Conservation (phyloP, 2,329 filamentous ascomycete species). For the Alternaria triticina region DNA sequence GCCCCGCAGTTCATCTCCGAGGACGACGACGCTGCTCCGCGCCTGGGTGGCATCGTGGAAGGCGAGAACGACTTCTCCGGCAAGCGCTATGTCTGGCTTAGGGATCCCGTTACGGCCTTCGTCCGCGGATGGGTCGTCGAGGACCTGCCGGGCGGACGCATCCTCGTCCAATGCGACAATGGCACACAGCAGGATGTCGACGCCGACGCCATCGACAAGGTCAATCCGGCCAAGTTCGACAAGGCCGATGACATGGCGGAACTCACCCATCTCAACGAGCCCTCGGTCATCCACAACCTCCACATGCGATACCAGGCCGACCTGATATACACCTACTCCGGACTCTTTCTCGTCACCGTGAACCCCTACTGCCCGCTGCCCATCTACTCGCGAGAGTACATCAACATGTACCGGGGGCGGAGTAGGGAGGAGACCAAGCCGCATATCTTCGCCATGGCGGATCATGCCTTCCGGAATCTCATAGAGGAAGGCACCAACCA, state of each 20-base stretch:
- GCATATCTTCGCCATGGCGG: constrained; percentile 97
- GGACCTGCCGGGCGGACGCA: constrained; percentile 70
- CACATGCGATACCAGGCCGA: constrained; percentile 95
- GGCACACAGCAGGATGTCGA: constrained; percentile 92
- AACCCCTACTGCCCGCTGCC: constrained; percentile 95
- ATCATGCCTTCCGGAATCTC: constrained; percentile 93
- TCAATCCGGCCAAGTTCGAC: constrained; percentile 99
- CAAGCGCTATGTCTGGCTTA: constrained; percentile 97
- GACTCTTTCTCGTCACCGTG: constrained; percentile 93
- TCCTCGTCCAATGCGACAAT: constrained; percentile 93
- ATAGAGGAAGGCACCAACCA: constrained; percentile 96
- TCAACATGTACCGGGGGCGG: constrained; percentile 96
- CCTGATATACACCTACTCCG: constrained; percentile 96
- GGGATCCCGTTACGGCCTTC: constrained; percentile 85
- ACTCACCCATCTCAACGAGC: constrained; percentile 95
- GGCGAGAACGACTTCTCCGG: constrained; percentile 99
- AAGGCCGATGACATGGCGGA: constrained; percentile 99
- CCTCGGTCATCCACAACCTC: constrained; percentile 96
- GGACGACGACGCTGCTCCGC: constrained; percentile 67
- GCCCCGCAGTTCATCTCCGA: constrained; percentile 94
- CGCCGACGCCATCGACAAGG: constrained; percentile 90
- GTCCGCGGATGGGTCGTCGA: constrained; percentile 91
- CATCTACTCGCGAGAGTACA: constrained; percentile 95
- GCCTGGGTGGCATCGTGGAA: constrained; percentile 74
- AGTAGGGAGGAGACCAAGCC: constrained; percentile 93